phyloP scores from a whole-genome alignment of 2,329 filamentous ascomycete species.

The Penicillium sp. region DNA sequence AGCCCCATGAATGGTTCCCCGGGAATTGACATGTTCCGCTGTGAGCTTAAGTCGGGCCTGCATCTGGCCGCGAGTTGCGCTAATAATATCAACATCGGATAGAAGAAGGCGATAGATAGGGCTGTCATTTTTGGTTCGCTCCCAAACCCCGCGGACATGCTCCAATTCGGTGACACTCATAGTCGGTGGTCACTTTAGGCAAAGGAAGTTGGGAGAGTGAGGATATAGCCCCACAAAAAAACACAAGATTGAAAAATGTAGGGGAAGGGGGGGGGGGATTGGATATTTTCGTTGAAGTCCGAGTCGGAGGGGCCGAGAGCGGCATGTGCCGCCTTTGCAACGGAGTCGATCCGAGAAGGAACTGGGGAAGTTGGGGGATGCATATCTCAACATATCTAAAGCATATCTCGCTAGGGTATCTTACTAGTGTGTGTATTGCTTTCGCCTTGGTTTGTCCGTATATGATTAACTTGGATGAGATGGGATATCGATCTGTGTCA shows the following conservation, averaged over 20 bases:
- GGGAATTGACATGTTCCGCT: conserved; percentile 10
- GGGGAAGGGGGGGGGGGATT: background rate
- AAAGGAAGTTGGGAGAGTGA: background rate
- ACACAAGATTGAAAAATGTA: background rate
- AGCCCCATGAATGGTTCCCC: conserved; percentile 11
- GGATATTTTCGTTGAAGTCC: background rate
- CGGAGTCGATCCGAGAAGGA: background rate
- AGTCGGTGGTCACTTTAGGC: background rate
- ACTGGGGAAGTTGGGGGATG: background rate
- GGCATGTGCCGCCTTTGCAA: background rate
- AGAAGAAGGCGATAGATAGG: conserved; percentile 11
- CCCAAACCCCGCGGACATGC: conserved; percentile 11
- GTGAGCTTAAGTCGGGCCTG: conserved; percentile 11
- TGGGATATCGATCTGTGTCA: background rate
- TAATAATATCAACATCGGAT: conserved; percentile 5
- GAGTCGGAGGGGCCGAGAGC: background rate
- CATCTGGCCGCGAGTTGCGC: conserved; percentile 4
- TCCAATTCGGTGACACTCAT: conserved; percentile 5
- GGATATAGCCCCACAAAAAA: background rate
- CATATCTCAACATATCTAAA: background rate
- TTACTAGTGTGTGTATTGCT: background rate
- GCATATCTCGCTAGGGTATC: background rate
- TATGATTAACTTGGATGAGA: background rate
- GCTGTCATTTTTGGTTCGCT: conserved; percentile 10
- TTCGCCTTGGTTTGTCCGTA: background rate